A percentile compares a stretch with the other conserved stretches of the same genome.
Conservation (phyloP, 108 stramenopile species). For the Hondaea fermentalgiana region DNA sequence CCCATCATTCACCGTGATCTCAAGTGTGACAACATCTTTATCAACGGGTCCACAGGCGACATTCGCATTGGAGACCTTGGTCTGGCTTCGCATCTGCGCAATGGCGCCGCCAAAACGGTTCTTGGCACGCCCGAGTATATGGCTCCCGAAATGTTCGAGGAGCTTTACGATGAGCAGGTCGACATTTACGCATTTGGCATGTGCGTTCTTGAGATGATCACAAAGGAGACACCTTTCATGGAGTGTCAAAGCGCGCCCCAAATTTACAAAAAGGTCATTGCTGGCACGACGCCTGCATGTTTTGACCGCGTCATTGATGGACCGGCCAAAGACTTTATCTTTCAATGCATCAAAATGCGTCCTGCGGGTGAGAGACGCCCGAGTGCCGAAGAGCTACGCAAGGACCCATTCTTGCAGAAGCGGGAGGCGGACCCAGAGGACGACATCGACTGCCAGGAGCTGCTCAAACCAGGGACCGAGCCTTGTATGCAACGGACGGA, state of each 20-base stretch:
- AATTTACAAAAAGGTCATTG: slow-evolving; percentile 85
- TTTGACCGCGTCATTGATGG: slow-evolving; percentile 61
- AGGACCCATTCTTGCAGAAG: slow-evolving; percentile 66
- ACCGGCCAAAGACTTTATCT: slow-evolving; percentile 73
- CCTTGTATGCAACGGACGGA: not conserved
- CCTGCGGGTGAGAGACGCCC: slow-evolving; percentile 54
- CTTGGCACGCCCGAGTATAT: slow-evolving; percentile 98
- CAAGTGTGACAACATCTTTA: slow-evolving; percentile 94
- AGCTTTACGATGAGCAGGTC: slow-evolving; percentile 84
- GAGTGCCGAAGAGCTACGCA: slow-evolving; percentile 63
- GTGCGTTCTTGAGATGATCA: slow-evolving; percentile 92
- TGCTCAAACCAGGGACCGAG: not conserved
- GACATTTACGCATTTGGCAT: slow-evolving; percentile 99
- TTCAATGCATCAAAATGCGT: slow-evolving; percentile 66
- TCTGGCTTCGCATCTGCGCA: slow-evolving; percentile 28
- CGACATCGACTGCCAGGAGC: slow-evolving; percentile 63
- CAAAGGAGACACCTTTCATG: slow-evolving; percentile 84
- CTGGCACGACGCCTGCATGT: slow-evolving; percentile 70
- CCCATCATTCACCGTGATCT: slow-evolving; percentile 97
- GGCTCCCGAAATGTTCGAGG: slow-evolving; percentile 76
- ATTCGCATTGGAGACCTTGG: slow-evolving; percentile 93
- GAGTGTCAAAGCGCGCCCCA: slow-evolving; percentile 87
- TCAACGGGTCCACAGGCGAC: slow-evolving; percentile 91
- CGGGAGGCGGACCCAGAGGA: slow-evolving; percentile 51
- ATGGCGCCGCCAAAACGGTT: not conserved